phyloP scores from a whole-genome alignment of 495 filamentous ascomycete genomes.

The Sphaerosporella brunnea region DNA sequence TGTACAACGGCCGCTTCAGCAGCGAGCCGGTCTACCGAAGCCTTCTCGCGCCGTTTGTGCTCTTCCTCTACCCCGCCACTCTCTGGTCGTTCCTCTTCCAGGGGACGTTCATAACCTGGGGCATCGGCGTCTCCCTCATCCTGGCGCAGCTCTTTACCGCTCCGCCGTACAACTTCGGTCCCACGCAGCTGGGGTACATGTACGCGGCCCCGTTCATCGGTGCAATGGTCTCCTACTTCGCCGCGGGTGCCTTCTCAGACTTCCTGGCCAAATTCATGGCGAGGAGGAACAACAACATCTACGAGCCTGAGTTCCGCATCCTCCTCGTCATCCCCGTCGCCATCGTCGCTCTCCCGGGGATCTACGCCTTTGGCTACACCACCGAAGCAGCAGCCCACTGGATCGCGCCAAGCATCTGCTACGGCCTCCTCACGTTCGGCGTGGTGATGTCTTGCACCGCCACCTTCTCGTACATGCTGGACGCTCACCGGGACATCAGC shows the following conservation, averaged over 20 bases:
- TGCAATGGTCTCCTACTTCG: constrained; percentile 30
- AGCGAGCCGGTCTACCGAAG: constrained; percentile 28
- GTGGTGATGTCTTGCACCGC: constrained; percentile 31
- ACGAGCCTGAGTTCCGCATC: constrained; percentile 39
- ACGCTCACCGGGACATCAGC: constrained; percentile 31
- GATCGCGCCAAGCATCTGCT: constrained; percentile 30
- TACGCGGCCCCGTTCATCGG: constrained; percentile 33
- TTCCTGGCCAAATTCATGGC: constrained; percentile 32
- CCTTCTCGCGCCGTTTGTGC: constrained; percentile 27
- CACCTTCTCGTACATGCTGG: constrained; percentile 30
- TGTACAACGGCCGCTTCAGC: constrained; percentile 28
- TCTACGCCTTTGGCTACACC: constrained; percentile 31
- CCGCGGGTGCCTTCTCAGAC: constrained; percentile 33
- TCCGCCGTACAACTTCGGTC: constrained; percentile 29
- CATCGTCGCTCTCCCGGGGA: constrained; percentile 28
- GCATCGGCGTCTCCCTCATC: constrained; percentile 28
- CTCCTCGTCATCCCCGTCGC: constrained; percentile 31
- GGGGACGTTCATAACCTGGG: constrained; percentile 31
- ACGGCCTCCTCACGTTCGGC: constrained; percentile 31
- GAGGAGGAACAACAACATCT: constrained; percentile 33
- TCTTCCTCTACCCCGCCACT: constrained; percentile 30
- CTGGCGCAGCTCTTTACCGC: constrained; percentile 30
- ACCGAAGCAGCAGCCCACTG: constrained; percentile 27
- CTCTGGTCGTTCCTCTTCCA: constrained; percentile 31
- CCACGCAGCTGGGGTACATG: constrained; percentile 29